phyloP scores from a whole-genome alignment of 169 alveolate species.

The Blepharisma undulans region DNA sequence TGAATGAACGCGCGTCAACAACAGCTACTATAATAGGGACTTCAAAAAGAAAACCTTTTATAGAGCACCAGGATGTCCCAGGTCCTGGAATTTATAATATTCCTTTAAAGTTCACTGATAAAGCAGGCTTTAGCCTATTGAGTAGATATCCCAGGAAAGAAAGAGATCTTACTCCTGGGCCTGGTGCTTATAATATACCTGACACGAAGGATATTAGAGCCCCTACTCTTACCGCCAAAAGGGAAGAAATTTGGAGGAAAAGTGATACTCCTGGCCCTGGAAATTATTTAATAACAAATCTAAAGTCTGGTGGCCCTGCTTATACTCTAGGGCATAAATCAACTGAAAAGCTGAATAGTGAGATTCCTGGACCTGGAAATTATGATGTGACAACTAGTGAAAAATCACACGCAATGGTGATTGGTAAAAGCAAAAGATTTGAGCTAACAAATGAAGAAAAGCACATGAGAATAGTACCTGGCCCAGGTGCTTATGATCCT shows the following conservation, averaged over 20 bases:
- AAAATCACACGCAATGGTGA: slow-evolving; percentile 37
- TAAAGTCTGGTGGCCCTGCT: not conserved
- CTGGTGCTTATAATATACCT: not conserved
- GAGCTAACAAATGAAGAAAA: slow-evolving; percentile 48
- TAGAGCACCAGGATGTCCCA: not conserved
- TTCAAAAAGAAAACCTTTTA: not conserved
- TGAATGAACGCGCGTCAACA: not conserved
- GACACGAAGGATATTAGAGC: not conserved
- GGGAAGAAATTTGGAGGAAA: not conserved
- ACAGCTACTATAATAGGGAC: not conserved
- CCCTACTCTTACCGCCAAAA: not conserved
- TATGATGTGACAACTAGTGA: slow-evolving; percentile 26
- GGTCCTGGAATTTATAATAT: not conserved
- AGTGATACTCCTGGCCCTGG: slow-evolving; percentile 14
- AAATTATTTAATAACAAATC: not conserved
- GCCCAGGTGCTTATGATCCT: slow-evolving; percentile 38
- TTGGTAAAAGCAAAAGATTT: slow-evolving; percentile 40
- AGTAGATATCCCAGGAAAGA: not conserved
- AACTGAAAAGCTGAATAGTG: not conserved
- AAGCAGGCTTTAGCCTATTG: not conserved
- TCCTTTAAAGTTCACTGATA: not conserved
- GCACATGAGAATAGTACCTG: slow-evolving; percentile 11
- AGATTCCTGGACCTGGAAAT: not conserved
- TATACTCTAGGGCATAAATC: not conserved
- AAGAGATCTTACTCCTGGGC: not conserved